Evolutionary conservation across 140 eudicot genomes (phyloP), one percentile per base, ranked within the genome.

Genomic region (Erigeron philadelphicus): DNA sequence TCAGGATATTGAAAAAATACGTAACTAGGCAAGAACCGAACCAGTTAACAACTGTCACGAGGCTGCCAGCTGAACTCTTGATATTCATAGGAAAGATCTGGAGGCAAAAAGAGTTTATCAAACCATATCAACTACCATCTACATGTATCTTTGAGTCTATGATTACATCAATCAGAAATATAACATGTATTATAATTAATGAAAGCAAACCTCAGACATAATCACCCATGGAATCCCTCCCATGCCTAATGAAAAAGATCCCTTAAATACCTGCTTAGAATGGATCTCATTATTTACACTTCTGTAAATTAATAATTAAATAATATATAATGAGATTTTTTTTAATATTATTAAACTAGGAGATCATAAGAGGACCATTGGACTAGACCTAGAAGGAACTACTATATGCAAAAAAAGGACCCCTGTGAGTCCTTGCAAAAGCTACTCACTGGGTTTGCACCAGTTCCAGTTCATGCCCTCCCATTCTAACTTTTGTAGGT

Each of bases 1-100:
- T 68, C 23, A 89, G 74, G 77, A 89, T 84, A 80, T 86, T 86
- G 45, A 89, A 89, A 49, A 87, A 74, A 74, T 78, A 89, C 0
- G 95, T 73, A 80, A 89, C 75, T 9, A 86, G 67, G 90, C 90
- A 89, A 21, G 85, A 74, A 62, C 88, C 85, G 48, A 80, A 69
- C 88, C 95, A 89, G 72, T 81, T 84, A 41, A 89, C 82, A 25
- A 82, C 82, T 1, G 88, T 82, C 76, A 85, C 95, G 9, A 89
- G 79, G 76, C 96, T 89, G 41, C 95, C 96, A 69, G 95, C 96
- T 52, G 80, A 44, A 11, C 95, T 88, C 78, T 89, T 89, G 25
- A 89, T 77, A 49, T 89, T 89, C 25, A 89, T 86, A n/a, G 96
- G 96, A 73, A 89, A 86, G 60, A 89, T 86, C 96, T 89, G 86